Conservation (phyloP, 495 filamentous ascomycete genomes). For the Aspergillus bridgeri region DNA sequence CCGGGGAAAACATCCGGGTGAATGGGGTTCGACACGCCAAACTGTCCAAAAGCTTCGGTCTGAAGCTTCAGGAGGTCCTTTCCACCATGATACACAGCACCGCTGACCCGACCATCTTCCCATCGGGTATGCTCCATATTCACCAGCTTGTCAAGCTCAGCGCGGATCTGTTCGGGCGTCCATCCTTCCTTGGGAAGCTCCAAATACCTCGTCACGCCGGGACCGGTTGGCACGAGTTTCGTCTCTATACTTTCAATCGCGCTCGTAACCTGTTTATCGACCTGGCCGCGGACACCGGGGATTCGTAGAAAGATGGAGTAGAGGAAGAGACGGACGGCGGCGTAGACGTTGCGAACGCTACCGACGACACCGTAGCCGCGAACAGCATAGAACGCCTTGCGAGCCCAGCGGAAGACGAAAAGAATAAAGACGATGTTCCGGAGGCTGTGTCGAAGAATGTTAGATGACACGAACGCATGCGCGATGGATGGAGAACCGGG, state of each 20-base stretch:
- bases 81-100: slow-evolving; percentile 95
- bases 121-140: slow-evolving; percentile 91
- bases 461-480: not conserved
- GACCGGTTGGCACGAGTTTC: slow-evolving; percentile 73
- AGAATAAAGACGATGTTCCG: slow-evolving; percentile 87
- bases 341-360: slow-evolving; percentile 68
- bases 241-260: slow-evolving; percentile 68
- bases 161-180: slow-evolving; percentile 71
- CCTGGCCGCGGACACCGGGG: slow-evolving; percentile 77
- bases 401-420: slow-evolving; percentile 83
- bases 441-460: slow-evolving; percentile 47
- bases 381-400: slow-evolving; percentile 75
- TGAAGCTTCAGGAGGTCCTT: slow-evolving; percentile 79
- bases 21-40: slow-evolving; percentile 96
- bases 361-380: slow-evolving; percentile 86
- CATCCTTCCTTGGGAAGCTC: slow-evolving; percentile 83
- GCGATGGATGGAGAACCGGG: slow-evolving; percentile 11
- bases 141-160: slow-evolving; percentile 73
- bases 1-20: slow-evolving; percentile 98
- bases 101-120: slow-evolving; percentile 94
- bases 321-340: slow-evolving; percentile 60
- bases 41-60: slow-evolving; percentile 85
- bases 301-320: slow-evolving; percentile 84
- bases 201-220: slow-evolving; percentile 69
- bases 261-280: slow-evolving; percentile 70